Percentiles rank a stretch among this genome's conserved stretches.
Conservation (phyloP, 768 basidiomycete genomes). For the Kwoniella heveanensis region DNA sequence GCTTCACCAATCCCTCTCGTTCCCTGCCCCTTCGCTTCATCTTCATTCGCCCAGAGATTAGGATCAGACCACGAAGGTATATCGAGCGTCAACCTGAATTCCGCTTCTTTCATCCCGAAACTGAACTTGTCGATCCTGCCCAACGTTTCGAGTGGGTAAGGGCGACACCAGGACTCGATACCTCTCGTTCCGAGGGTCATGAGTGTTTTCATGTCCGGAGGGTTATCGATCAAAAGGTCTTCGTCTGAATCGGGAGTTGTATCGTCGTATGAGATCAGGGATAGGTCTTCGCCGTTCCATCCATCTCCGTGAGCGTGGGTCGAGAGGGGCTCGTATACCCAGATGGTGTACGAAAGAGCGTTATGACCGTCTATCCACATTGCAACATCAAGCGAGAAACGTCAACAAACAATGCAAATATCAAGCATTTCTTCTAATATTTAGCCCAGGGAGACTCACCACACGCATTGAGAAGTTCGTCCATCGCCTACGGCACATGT, state of each 20-base stretch:
- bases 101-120: constrained; percentile 73
- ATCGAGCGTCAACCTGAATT: constrained; percentile 71
- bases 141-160: constrained; percentile 77
- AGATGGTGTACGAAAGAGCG: constrained; percentile 75
- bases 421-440: too few species aligned
- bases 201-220: constrained; percentile 34
- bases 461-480: constrained; percentile 51
- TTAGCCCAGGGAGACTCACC: constrained; percentile 65
- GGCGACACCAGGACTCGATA: constrained; percentile 78
- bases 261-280: constrained; percentile 51
- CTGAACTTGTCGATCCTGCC: constrained; percentile 68
- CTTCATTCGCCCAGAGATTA: constrained; percentile 4
- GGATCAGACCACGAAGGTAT: constrained; percentile 29
- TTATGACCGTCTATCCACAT: constrained; percentile 79
- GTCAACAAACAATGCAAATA: too few species aligned
- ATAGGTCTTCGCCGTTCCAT: constrained; percentile 61
- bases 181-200: constrained; percentile 70
- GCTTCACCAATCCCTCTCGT: constrained; percentile 25
- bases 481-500: constrained; percentile 33
- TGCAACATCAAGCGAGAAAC: constrained; percentile 70
- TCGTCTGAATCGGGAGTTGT: constrained; percentile 4
- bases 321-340: constrained; percentile 74
- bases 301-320: constrained; percentile 88
- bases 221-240: constrained; percentile 31
- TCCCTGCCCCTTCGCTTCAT: not conserved